A percentile compares a stretch with the other conserved stretches of the same genome.
phyloP scores from a whole-genome alignment of 345 rosid species.

The Physaria fendleri region DNA sequence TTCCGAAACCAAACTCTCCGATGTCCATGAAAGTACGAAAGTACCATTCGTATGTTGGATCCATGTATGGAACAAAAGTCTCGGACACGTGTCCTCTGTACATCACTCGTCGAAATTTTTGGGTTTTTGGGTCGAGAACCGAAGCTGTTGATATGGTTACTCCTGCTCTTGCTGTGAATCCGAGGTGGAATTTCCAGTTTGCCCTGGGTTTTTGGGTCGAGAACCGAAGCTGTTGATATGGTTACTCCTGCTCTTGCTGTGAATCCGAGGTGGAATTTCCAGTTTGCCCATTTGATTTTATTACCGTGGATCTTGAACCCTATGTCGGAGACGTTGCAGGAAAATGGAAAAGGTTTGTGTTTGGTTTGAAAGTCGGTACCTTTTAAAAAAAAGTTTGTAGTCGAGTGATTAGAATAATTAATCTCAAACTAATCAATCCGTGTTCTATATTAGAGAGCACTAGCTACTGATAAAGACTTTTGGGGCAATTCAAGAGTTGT shows the following conservation, averaged over 20 bases:
- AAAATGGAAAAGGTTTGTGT: conserved; percentile 20
- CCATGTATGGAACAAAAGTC: conserved; percentile 82
- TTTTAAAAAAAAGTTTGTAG: too few species aligned
- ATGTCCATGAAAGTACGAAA: conserved; percentile 68
- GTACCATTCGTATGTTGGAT: conserved; percentile 76
- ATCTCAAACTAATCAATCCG: too few species aligned
- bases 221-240: conserved; percentile 57
- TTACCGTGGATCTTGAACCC: conserved; percentile 40
- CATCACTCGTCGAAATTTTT: conserved; percentile 39
- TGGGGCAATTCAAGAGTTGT: too few species aligned
- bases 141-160: conserved; percentile 54
- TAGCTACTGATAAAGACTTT: too few species aligned
- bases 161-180: conserved; percentile 60
- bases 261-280: conserved; percentile 76
- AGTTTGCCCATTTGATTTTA: conserved; percentile 52
- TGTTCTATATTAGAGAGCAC: too few species aligned
- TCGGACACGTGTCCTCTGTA: conserved; percentile 70
- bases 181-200: conserved; percentile 70
- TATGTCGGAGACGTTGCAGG: conserved; percentile 33
- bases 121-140: conserved; percentile 34
- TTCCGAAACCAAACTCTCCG: conserved; percentile 78
- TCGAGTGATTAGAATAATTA: too few species aligned
- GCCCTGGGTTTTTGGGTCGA: conserved; percentile 33
- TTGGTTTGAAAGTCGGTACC: conserved; percentile 59
- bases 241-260: conserved; percentile 51